Base-by-base conservation (phyloP, 2,329 filamentous ascomycete genomes). In the Graphiopsis chlorocephala region DNA sequence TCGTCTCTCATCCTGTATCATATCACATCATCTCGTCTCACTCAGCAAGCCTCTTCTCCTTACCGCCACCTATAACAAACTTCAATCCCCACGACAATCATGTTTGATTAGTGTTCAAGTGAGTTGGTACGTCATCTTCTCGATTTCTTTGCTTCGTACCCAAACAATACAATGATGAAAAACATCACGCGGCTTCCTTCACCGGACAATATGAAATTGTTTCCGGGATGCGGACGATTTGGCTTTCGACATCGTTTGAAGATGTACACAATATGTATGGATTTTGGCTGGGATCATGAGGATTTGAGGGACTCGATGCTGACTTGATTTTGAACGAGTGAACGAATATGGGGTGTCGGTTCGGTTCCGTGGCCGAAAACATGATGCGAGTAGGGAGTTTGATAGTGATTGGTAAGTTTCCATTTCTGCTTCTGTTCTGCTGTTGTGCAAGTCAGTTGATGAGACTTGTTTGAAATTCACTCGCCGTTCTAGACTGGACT, bases 401-500 rank as follows among this genome's bases (percentile, higher is more conserved):
- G 38, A 3, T n/a, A 7, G 7, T n/a, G 7, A 11, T 15, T 20
- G 38, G 38, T 45, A 3, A 45, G 38, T 45, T 5, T 7, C 7
- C 10, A 31, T 31, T 5, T 38, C 8, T 38, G 5, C 38, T 42
- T 10, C 38, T 45, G n/a, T 23, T 45, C n/a, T 23, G n/a, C n/a
- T 45, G 38, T 8, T 20, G 38, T 2, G n/a, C 8, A 20, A 45
- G 14, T 5, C 14, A 28, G 11, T 4, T 28, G 50, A 53, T 53
- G 50, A 53, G 38, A 28, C 29, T 31, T 53, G 50, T 53, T 31
- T 25, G n/a, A 7, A 12, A 20, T 38, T 61, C 58, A 61, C 58
- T 61, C 58, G 58, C 58, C 58, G 58, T 61, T 61, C 58, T 10
- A 50, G 58, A 61, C 58, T 52, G 45, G 58, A n/a, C 10, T 33